Percentiles rank a stretch among this genome's conserved stretches.
phyloP scores from a whole-genome alignment of 2,329 filamentous ascomycete genomes.

The Paecilomyces fulvus region DNA sequence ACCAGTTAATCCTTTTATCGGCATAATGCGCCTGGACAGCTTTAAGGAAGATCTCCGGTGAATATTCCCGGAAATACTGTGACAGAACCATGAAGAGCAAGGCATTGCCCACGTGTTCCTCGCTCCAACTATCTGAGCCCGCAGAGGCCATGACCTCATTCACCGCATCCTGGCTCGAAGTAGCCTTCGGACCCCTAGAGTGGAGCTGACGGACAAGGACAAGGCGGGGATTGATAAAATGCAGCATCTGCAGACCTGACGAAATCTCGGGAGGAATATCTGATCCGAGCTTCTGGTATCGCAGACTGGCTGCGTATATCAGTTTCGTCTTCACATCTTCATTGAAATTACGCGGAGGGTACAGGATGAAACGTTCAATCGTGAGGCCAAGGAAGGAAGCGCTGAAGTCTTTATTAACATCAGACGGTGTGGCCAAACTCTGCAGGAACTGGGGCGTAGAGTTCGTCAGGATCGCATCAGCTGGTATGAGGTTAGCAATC shows the following conservation, averaged over 20 bases:
- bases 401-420: constrained; percentile 57
- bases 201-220: constrained; percentile 59
- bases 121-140: constrained; percentile 58
- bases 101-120: constrained; percentile 74
- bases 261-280: constrained; percentile 36
- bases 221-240: constrained; percentile 32
- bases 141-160: constrained; percentile 50
- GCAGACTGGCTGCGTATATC: constrained; percentile 54
- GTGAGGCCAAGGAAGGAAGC: constrained; percentile 67
- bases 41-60: constrained; percentile 57
- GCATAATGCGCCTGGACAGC: constrained; percentile 48
- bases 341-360: constrained; percentile 79
- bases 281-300: constrained; percentile 54
- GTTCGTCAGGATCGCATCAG: constrained; percentile 79
- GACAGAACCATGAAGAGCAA: constrained; percentile 62
- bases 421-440: constrained; percentile 58
- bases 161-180: constrained; percentile 63
- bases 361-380: constrained; percentile 77
- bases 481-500: constrained; percentile 39
- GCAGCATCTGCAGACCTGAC: constrained; percentile 38
- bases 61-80: constrained; percentile 56
- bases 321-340: constrained; percentile 62
- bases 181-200: constrained; percentile 64
- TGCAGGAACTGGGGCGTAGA: constrained; percentile 72
- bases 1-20: constrained; percentile 53